Base-by-base conservation (phyloP, 129 eudicot genomes). In the Logfia minima region DNA sequence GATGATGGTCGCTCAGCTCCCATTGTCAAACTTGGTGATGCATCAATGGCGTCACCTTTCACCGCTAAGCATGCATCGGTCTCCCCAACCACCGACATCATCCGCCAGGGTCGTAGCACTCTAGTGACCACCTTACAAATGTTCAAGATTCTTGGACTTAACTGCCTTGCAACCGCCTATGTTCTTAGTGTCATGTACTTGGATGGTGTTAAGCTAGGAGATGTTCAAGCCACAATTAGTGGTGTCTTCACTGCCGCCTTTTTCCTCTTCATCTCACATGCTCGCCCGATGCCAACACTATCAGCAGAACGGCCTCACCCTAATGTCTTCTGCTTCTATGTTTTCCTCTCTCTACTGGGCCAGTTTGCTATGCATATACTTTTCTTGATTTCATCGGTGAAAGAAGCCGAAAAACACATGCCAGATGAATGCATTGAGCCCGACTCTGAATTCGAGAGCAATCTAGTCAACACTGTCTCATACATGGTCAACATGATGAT, bases 21-120 rank as follows among this genome's bases (percentile, higher is more conserved):
- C 0, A 67, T 92, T 16, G 98, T 92, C 48, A 92, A 90, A 79
- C 92, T 92, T 1, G 98, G 98, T 28, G 98, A 92, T 80, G 98
- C 98, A 41, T 92, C 98, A 6, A 92, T 92, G 98, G 98, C 98
- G 19, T 92, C 98, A 61, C 98, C 98, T 34, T 92, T 92, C 78
- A 86, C 98, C 5, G 98, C 98, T 35, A 92, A 92, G 72, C 98
- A 92, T 66, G 98, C 98, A 22, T 92, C 98, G 3, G 96, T 92
- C 22, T 87, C 84, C 56, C 98, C 98, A 0, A 88, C 93, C 61
- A 88, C 88, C 0, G 98, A 92, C 82, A 86, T 92, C 37, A 92
- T 92, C 61, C 98, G 98, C 8, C 98, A 92, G 72, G 98, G 98
- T 37, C 90, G 96, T 10, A 90, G 96, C 74, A 92, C 96, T 39